Evolutionary conservation across 768 basidiomycete genomes (phyloP).

Genomic region (Botryobasidium botryosum): DNA sequence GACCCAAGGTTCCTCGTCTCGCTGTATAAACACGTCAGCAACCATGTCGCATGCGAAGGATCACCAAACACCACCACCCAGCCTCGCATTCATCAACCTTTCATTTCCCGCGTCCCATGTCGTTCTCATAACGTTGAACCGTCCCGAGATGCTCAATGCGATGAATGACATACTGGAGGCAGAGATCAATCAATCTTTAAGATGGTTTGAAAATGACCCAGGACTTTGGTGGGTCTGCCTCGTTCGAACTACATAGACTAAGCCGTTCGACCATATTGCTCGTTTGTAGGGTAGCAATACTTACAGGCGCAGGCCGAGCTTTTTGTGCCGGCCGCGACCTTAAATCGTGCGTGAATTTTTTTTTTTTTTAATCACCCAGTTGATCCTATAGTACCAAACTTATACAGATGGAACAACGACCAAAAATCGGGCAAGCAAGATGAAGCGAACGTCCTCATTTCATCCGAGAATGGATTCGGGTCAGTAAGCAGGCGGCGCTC

Average conservation of each 20-base stretch:
- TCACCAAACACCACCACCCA: too few relatives aligned
- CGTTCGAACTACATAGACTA: not conserved
- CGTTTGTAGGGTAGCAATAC: slow-evolving; percentile 44
- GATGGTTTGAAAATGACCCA: slow-evolving; percentile 63
- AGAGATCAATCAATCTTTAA: slow-evolving; percentile 35
- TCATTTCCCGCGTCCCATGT: slow-evolving; percentile 31
- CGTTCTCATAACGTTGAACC: slow-evolving; percentile 41
- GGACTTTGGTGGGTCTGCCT: slow-evolving; percentile 40
- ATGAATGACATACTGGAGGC: slow-evolving; percentile 41
- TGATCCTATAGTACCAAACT: not conserved
- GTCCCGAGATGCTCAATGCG: slow-evolving; percentile 57
- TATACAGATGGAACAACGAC: slow-evolving; percentile 42
- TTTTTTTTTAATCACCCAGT: not conserved
- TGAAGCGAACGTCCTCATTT: slow-evolving; percentile 28
- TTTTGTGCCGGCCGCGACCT: slow-evolving; percentile 77
- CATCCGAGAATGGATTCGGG: slow-evolving; percentile 44
- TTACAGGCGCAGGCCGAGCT: slow-evolving; percentile 53
- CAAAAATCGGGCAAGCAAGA: slow-evolving; percentile 26
- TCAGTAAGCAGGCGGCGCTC: slow-evolving; percentile 52
- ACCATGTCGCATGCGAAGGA: too few relatives aligned
- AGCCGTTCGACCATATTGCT: slow-evolving; percentile 1
- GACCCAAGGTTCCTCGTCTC: too few relatives aligned
- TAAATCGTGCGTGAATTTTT: slow-evolving; percentile 35
- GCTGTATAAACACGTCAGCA: too few relatives aligned
- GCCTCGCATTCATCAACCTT: too few relatives aligned